Percentiles rank a stretch among this genome's conserved stretches.
Conservation (phyloP, 2,329 filamentous ascomycete species). For the Colletotrichum scovillei region DNA sequence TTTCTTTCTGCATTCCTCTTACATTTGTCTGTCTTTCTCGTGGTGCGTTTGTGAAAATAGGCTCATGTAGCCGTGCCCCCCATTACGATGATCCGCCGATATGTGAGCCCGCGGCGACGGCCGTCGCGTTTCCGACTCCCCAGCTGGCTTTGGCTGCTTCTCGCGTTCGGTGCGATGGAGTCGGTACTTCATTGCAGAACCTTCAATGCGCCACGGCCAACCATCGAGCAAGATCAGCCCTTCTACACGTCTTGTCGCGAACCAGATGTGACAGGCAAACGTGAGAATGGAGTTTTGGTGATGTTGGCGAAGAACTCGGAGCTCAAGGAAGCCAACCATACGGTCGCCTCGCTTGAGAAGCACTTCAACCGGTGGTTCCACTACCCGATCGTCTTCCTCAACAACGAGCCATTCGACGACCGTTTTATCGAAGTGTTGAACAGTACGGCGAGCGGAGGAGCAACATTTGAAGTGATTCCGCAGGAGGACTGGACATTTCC, state of each 20-base stretch:
- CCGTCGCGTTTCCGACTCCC: conserved; percentile 5
- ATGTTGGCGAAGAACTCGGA: conserved; percentile 60
- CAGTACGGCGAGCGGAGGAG: conserved; percentile 33
- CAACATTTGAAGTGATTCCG: background rate
- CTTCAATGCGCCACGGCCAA: background rate
- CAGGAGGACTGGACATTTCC: conserved; percentile 45
- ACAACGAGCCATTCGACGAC: conserved; percentile 55
- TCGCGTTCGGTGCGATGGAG: conserved; percentile 3
- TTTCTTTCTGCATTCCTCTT: background rate
- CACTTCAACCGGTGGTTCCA: conserved; percentile 60
- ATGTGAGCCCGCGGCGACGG: conserved; percentile 18
- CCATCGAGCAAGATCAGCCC: conserved; percentile 18
- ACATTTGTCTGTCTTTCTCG: background rate
- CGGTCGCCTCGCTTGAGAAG: conserved; percentile 53
- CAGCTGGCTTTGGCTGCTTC: conserved; percentile 22
- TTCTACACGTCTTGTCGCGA: conserved; percentile 30
- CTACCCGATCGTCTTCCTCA: conserved; percentile 59
- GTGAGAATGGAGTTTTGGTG: conserved; percentile 57
- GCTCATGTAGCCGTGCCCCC: background rate
- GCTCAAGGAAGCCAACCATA: conserved; percentile 50
- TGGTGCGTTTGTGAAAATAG: background rate
- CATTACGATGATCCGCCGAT: conserved; percentile 25
- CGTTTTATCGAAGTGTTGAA: conserved; percentile 52
- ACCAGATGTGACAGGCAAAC: conserved; percentile 33
- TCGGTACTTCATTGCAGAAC: background rate